Base-by-base conservation (phyloP, 2,329 filamentous ascomycete genomes). In the Trichoderma sp. region DNA sequence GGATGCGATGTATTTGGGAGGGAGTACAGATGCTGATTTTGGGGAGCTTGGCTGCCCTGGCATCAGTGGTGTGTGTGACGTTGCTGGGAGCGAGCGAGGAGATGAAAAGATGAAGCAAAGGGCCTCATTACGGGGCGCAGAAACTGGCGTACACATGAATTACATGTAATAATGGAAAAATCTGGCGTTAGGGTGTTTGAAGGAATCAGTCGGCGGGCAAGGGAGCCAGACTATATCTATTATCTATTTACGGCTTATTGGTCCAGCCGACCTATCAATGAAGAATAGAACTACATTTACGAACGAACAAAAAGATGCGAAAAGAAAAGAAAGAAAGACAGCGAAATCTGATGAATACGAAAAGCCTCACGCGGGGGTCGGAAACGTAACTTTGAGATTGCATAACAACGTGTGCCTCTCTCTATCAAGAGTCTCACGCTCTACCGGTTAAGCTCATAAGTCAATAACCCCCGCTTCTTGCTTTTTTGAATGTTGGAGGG, bases 391-490 rank as follows among this genome's bases (percentile, higher is more conserved):
- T 84, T 86, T 85, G 83, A 86, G 85, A 85, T 86, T 65, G 50
- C 50, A 50, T 36, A 61, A 39, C 34, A 70, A 71, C 57, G 66
- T 71, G 68, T 63, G 69, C 66, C 73, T 75, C 72, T 17, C 73
- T 75, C 72, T 7, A 9, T 32, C 87, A 87, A 87, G 89, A 91
- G 89, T 90, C 88, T 90, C 86, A 90, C 88, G 88, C 88, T 91
- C 88, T 91, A 90, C 80, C 79, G 78, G 80, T 80, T 80, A 78
- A 81, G 77, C 79, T 81, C 80, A 78, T 78, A 79, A 77, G 79
- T 78, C 79, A 20, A n/a, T 59, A 5, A 34, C 2, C 15, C 30
- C 26, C 17, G 30, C 3, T 2, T 32, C 8, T 34, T 34, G 28
- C 28, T 6, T 34, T 32, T 26, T 59, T 13, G 2, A 2, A 2